phyloP scores from a whole-genome alignment of 2,329 filamentous ascomycete genomes.

The Talaromyces islandicus region DNA sequence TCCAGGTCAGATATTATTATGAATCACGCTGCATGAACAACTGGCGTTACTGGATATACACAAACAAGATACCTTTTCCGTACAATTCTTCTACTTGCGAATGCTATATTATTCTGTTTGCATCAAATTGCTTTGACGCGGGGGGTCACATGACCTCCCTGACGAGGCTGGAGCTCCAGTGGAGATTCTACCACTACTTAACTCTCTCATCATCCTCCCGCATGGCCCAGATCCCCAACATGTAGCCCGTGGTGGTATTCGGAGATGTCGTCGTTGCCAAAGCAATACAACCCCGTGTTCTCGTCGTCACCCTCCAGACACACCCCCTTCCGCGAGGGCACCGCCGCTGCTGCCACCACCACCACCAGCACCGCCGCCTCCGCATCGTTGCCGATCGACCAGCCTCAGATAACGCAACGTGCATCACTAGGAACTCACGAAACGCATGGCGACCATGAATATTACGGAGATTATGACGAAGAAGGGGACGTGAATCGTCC shows the following conservation, averaged over 20 bases:
- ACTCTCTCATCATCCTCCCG: neutral
- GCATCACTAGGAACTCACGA: neutral
- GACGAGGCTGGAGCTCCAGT: neutral
- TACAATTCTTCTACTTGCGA: neutral
- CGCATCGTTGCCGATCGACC: constrained; percentile 8
- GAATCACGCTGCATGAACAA: neutral
- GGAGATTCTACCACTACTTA: neutral
- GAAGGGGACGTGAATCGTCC: neutral
- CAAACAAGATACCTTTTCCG: neutral
- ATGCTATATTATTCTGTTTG: neutral
- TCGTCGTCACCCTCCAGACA: constrained; percentile 27
- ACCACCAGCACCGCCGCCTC: constrained; percentile 2
- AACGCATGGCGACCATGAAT: neutral
- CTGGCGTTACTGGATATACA: constrained; percentile 2
- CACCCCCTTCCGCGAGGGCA: constrained; percentile 2
- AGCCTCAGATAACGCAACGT: neutral
- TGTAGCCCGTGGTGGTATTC: constrained; percentile 21
- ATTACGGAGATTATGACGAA: neutral
- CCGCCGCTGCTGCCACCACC: neutral
- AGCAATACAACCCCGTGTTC: constrained; percentile 17
- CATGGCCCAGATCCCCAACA: constrained; percentile 14
- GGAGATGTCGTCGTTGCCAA: constrained; percentile 33
- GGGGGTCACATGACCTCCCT: neutral
- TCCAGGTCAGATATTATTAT: neutral
- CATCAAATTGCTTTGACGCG: neutral